Evolutionary conservation across 2,329 filamentous ascomycete genomes (phyloP).

Genomic region (Sordariomycetes sp.): DNA sequence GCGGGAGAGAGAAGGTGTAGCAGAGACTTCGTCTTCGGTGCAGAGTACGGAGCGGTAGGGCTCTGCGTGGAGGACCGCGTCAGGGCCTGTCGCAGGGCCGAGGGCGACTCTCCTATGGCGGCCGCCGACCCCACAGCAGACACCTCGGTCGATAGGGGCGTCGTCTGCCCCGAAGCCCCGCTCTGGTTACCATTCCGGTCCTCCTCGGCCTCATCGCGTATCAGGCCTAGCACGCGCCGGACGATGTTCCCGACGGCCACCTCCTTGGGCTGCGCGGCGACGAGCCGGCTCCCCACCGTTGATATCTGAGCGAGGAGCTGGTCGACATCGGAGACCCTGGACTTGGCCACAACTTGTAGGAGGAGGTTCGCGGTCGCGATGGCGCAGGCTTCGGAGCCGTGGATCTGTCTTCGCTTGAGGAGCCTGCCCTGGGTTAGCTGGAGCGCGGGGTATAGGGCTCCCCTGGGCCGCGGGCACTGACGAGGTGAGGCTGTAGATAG

Average conservation of each 20-base stretch:
- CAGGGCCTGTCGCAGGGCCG: slow-evolving; percentile 16
- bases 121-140: neutral
- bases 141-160: neutral
- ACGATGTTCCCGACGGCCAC: slow-evolving; percentile 93
- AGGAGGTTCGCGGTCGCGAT: slow-evolving; percentile 85
- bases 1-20: slow-evolving; percentile 78
- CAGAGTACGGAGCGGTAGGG: slow-evolving; percentile 50
- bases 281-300: slow-evolving; percentile 65
- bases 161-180: slow-evolving; percentile 24
- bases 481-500: slow-evolving; percentile 77
- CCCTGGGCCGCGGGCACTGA: slow-evolving; percentile 31
- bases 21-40: slow-evolving; percentile 63
- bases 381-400: slow-evolving; percentile 77
- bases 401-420: slow-evolving; percentile 83
- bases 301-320: slow-evolving; percentile 73
- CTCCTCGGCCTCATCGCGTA: slow-evolving; percentile 83
- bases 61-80: slow-evolving; percentile 42
- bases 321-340: slow-evolving; percentile 66
- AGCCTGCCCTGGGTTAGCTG: slow-evolving; percentile 40
- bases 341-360: slow-evolving; percentile 72
- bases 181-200: slow-evolving; percentile 55
- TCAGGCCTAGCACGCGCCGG: slow-evolving; percentile 76
- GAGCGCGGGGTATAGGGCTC: neutral
- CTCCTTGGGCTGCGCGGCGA: slow-evolving; percentile 78
- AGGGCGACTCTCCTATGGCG: slow-evolving; percentile 13